Conservation (phyloP, 1,139 yeast genomes). For the Nakaseomyces nivariensis region DNA sequence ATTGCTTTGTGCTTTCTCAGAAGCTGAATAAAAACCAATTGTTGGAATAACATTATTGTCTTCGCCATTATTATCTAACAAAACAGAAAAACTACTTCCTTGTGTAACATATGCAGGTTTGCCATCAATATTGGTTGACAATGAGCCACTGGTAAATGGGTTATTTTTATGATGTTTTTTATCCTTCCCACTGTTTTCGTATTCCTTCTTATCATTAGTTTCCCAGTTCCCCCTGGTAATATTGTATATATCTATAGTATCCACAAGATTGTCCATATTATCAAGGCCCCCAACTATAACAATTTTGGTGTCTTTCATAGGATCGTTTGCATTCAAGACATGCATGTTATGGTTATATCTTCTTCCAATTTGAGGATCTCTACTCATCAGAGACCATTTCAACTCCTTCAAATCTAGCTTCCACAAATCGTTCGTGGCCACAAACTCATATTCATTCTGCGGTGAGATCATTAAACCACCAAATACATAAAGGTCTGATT, state of each 20-base stretch:
- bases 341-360: slow-evolving; percentile 48
- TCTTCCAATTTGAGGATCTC: slow-evolving; percentile 30
- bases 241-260: slow-evolving; percentile 44
- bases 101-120: slow-evolving; percentile 12
- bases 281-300: slow-evolving; percentile 55
- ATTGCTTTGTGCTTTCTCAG: not conserved
- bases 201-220: slow-evolving; percentile 15
- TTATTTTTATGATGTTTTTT: slow-evolving; percentile 5
- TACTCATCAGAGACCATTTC: slow-evolving; percentile 38
- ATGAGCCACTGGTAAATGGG: not conserved
- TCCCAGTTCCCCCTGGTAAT: slow-evolving; percentile 40
- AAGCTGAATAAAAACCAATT: slow-evolving; percentile 16
- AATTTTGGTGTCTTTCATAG: slow-evolving; percentile 43
- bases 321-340: slow-evolving; percentile 35
- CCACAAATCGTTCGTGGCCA: slow-evolving; percentile 59
- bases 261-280: slow-evolving; percentile 33
- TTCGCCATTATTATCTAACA: slow-evolving; percentile 22
- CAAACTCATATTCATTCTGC: slow-evolving; percentile 30
- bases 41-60: slow-evolving; percentile 16
- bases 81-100: slow-evolving; percentile 17
- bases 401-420: slow-evolving; percentile 43
- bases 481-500: slow-evolving; percentile 43
- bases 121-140: slow-evolving; percentile 15
- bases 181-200: not conserved
- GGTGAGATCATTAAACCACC: slow-evolving; percentile 46